Evolutionary conservation across 495 filamentous ascomycete genomes (phyloP).

Genomic region (Thermothielavioides terrestris): DNA sequence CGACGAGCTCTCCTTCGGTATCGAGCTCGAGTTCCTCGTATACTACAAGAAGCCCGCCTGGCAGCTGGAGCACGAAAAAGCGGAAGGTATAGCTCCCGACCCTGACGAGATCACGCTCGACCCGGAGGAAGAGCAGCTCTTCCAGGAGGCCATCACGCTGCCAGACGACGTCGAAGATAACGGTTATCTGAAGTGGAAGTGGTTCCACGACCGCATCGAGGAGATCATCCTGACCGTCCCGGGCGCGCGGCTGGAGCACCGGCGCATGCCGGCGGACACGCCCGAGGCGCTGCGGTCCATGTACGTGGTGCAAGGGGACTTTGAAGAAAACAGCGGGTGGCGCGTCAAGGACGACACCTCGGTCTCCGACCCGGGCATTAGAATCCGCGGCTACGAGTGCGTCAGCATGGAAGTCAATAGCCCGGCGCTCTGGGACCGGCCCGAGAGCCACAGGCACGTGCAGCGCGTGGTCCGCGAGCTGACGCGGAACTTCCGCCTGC

Average conservation of each 20-base stretch:
- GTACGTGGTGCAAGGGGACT: neutral
- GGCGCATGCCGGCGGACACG: neutral
- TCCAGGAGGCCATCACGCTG: neutral
- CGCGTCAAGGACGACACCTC: neutral
- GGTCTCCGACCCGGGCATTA: neutral
- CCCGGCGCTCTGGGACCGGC: constrained; percentile 11
- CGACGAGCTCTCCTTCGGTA: constrained; percentile 12
- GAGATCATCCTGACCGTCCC: constrained; percentile 6
- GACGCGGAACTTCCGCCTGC: neutral
- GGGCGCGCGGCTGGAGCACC: neutral
- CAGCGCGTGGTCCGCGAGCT: neutral
- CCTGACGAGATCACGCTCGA: neutral
- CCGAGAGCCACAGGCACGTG: constrained; percentile 5
- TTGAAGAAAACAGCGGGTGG: neutral
- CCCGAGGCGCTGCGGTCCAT: neutral
- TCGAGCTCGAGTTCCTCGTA: constrained; percentile 20
- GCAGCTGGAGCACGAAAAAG: neutral
- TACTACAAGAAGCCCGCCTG: neutral
- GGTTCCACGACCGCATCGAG: neutral
- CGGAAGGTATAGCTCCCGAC: neutral
- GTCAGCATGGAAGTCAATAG: neutral
- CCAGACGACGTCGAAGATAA: neutral
- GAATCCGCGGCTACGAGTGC: neutral
- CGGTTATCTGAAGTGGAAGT: too few relatives aligned
- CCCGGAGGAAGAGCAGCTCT: neutral